These are phyloP conservation scores for Collybia nuda DNA, from an alignment of 768 basidiomycete genomes.

Conservation along the genomic window DNA sequence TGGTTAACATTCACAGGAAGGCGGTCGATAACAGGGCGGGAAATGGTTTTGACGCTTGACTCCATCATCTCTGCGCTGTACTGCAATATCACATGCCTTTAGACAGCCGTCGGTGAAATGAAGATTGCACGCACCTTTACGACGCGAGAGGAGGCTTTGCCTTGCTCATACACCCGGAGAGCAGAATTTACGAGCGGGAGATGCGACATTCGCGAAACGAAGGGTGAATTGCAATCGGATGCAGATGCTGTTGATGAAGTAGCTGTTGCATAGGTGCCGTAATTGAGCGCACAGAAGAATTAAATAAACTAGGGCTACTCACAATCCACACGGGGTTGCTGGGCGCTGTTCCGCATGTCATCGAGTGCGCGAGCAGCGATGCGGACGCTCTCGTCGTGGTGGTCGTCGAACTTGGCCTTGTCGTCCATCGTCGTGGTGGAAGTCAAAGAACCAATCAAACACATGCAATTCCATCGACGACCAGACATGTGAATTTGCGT, in stretches of 20 bases:
- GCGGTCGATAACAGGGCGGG: slow-evolving; percentile 77
- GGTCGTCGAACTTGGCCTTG: slow-evolving; percentile 21
- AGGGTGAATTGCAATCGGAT: slow-evolving; percentile 25
- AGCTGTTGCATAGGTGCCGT: background rate
- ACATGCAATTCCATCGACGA: slow-evolving; percentile 4
- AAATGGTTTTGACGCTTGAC: slow-evolving; percentile 77
- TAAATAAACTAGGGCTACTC: background rate
- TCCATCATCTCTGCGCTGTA: slow-evolving; percentile 89
- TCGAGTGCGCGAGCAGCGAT: slow-evolving; percentile 78
- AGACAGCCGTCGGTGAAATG: slow-evolving; percentile 3
- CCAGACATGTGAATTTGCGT: slow-evolving; percentile 4
- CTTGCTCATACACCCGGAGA: slow-evolving; percentile 74
- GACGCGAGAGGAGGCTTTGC: slow-evolving; percentile 80
- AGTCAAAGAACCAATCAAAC: slow-evolving; percentile 4
- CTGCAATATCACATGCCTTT: slow-evolving; percentile 37
- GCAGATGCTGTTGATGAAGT: slow-evolving; percentile 9
- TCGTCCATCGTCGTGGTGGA: slow-evolving; percentile 16
- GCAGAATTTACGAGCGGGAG: slow-evolving; percentile 76
- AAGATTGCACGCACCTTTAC: slow-evolving; percentile 61
- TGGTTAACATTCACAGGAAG: slow-evolving; percentile 72
- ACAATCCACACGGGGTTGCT: slow-evolving; percentile 14
- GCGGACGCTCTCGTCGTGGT: slow-evolving; percentile 73
- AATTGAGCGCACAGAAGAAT: background rate
- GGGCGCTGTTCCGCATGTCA: slow-evolving; percentile 66
- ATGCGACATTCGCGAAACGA: slow-evolving; percentile 57